These are phyloP conservation scores for Tetrahymena thermophila DNA, from an alignment of 73 alveolate genomes.

Conservation along the genomic window DNA sequence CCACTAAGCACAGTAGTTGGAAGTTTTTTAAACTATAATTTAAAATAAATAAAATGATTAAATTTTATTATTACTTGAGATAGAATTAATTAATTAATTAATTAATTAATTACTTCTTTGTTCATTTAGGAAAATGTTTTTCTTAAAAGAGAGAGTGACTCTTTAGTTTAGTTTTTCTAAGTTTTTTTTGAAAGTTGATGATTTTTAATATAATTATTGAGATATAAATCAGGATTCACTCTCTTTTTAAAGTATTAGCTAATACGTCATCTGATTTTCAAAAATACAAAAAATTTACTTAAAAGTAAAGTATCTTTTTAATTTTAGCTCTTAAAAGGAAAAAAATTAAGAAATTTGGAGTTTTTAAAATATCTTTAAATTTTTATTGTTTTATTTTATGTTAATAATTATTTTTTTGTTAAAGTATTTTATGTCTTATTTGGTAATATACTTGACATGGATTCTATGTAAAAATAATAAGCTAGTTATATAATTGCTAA, in stretches of 20 bases:
- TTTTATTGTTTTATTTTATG: too few relatives aligned
- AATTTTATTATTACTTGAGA: neutral
- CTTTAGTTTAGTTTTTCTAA: neutral
- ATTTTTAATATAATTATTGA: neutral
- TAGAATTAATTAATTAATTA: neutral
- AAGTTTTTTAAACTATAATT: slow-evolving; percentile 24
- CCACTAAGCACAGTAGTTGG: slow-evolving; percentile 67
- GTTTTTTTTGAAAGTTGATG: neutral
- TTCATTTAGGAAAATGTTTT: neutral
- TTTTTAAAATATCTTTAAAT: neutral
- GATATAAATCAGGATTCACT: neutral
- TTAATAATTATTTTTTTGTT: too few relatives aligned
- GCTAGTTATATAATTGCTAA: neutral
- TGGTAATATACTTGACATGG: too few relatives aligned
- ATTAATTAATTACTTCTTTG: neutral
- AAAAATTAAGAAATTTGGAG: too few relatives aligned
- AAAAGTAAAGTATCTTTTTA: neutral
- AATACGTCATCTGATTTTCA: neutral
- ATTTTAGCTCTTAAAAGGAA: neutral
- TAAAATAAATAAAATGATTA: neutral
- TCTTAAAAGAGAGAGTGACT: neutral
- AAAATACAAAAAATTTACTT: neutral
- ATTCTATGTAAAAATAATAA: too few relatives aligned
- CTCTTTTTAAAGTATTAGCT: neutral
- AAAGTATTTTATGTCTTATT: too few relatives aligned